Base-by-base conservation (phyloP, 306 rosid species). In the Ormosia emarginata region DNA sequence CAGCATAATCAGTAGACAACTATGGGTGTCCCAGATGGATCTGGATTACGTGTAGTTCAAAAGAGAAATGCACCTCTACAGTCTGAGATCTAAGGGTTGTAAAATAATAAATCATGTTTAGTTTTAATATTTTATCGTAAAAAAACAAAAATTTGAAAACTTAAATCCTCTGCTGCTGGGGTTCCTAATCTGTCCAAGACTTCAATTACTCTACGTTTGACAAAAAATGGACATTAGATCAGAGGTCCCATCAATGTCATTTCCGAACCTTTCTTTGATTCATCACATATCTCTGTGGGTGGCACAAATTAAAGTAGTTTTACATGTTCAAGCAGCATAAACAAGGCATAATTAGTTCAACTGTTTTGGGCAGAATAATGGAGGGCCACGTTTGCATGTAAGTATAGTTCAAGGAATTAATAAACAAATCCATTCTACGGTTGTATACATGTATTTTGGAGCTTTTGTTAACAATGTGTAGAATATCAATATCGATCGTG, bases 271-370 rank as follows among this genome's bases (percentile, higher is more conserved):
- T 79, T 58, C 12, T 36, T 68, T 56, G 66, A n/a, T 15, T 8
- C 76, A 71, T 47, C 69, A 41, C 83, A 18, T 71, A 44, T 44
- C 72, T 75, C 74, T 80, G 67, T 65, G 71, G 84, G 69, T 77
- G 85, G 87, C 52, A 49, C 64, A 46, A 71, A 59, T 62, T 58
- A 39, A 63, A 87, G 77, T 80, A 81, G 82, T 80, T 78, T 87
- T 81, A 67, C 82, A 56, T 43, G 5, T 32, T 71, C 73, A 87
- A 85, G 88, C 71, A 85, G 85, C 88, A 67, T 78, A 78, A 71
- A 59, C 62, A 41, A 50, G 71, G 86, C 87, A 85, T 57, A 61
- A 75, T 47, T 71, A 61, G 81, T 73, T 65, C 69, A 65, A 55
- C 70, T 52, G 65, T 67, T 58, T 46, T 15, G 14, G 70, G 68